Conservation (phyloP, 139 green algal genomes). For the Pleodorina starrii region DNA sequence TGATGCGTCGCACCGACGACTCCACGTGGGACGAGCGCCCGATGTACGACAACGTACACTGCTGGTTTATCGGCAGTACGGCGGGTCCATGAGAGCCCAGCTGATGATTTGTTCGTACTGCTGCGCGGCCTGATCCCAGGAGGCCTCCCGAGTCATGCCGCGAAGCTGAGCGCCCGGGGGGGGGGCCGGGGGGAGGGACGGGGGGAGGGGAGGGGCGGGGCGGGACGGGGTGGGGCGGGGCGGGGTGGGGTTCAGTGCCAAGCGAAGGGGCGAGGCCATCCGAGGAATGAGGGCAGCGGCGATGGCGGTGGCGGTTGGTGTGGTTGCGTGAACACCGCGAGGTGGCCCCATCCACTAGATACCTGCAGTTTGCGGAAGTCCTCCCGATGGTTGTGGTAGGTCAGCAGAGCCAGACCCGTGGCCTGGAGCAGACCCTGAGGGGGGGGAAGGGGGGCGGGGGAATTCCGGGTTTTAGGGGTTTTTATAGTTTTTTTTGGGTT, state of each 20-base stretch:
- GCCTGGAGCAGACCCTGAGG: constrained; percentile 73
- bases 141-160: constrained; percentile 87
- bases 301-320: too few relatives aligned
- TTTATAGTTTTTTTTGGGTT: too few relatives aligned
- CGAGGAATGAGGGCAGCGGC: too few relatives aligned
- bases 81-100: constrained; percentile 56
- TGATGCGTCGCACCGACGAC: too few relatives aligned
- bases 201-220: too few relatives aligned
- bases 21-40: too few relatives aligned
- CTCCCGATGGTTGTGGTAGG: constrained; percentile 68
- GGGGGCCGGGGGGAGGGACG: not conserved
- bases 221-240: too few relatives aligned
- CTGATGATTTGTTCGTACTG: constrained; percentile 87
- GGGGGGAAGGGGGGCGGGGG: not conserved
- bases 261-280: too few relatives aligned
- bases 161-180: constrained; percentile 52
- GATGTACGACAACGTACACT: not conserved
- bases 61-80: constrained; percentile 47
- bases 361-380: constrained; percentile 69
- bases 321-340: too few relatives aligned
- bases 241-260: too few relatives aligned
- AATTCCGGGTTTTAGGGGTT: too few relatives aligned
- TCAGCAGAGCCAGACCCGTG: constrained; percentile 66
- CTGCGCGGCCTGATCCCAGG: constrained; percentile 82
- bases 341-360: too few relatives aligned